Evolutionary conservation across 2,329 filamentous ascomycete genomes (phyloP), one percentile per base, ranked within the genome.

Genomic region (Fusarium sublunatum): DNA sequence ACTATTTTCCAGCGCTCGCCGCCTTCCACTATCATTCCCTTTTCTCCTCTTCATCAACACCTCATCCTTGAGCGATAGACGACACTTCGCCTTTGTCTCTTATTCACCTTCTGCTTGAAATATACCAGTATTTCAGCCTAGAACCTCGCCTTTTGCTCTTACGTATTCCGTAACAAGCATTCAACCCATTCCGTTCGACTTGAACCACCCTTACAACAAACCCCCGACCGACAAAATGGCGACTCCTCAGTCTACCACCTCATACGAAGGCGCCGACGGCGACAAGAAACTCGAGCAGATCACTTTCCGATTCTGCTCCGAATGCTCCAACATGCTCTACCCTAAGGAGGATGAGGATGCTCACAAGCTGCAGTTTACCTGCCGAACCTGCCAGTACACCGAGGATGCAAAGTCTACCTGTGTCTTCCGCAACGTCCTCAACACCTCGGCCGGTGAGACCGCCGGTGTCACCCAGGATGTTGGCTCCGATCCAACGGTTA

Each of bases 281-380:
- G 80, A 83, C 70, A 83, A 83, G 72, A 81, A 81, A 68, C 81
- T 82, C 65, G 88, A 94, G 79, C 92, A 96, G 77, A 93, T 98
- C 78, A 93, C 92, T 43, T 99, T 98, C 79, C 90, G 92, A 73
- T 99, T 99, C 85, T 99, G 95, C 83, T 93, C 92, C 71, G 95
- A 99, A 84, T 99, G 95, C 82, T 97, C 93, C 72, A 99, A 99
- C 83, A 91, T 99, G 86, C 84, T 99, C 52, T 98, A 98, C 75
- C 95, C 95, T 46, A 95, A 96, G 79, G 96, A 99, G 82, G 93
- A 99, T 78, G 88, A 90, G 63, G 83, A 89, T 61, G 88, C 88
- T 61, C 91, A 91, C 81, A 89, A 88, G 72, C 88, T 99, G 69
- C 90, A 97, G 82, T 99, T 96, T 79, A 93, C 92, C 65, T 99